Evolutionary conservation across 2,329 filamentous ascomycete species (phyloP), one percentile per base, ranked within the genome.

Genomic region (Diplocarpon mali): DNA sequence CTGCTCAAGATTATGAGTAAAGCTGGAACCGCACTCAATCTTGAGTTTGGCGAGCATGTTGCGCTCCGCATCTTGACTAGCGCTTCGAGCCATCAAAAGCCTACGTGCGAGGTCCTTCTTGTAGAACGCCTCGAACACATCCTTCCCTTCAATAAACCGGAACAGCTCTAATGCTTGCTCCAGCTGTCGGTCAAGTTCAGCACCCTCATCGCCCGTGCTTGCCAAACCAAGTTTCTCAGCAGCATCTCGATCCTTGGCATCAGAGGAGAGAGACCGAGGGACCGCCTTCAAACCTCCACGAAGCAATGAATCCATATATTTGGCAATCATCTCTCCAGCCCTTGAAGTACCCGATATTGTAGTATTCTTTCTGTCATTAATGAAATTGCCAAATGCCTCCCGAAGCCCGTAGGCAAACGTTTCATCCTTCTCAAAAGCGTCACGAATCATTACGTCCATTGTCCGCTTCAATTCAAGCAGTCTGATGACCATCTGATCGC

Each of bases 121-220:
- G 74, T 99, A 99, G 62, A 98, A 98, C 1, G 92, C 90, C 62
- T 98, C 92, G 52, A 99, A 98, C 0, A 95, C 85, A 44, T 93
- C 90, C 63, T 98, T 98, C 53, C 92, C 92, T 60, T 96, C 83
- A 29, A 99, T 86, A 63, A 96, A 96, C 5, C 93, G 79, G 73
- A 98, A 98, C 4, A 99, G 71, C 62, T 96, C 90, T 2, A 99
- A 70, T 0, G 86, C 89, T 60, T 93, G 85, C 56, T 98, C 89
- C 10, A 99, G 72, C 61, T 96, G 92, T 31, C 83, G 78, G 58
- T 95, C 88, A 47, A 99, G 76, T 63, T 95, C 88, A 0, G 83
- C 81, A 61, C 96, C 90, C 61, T 98, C 90, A 56, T 95, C 90
- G 28, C 80, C 80, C 2, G 83, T 77, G 57, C 72, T 80, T 2